phyloP scores from a whole-genome alignment of 768 basidiomycete genomes.

The Dentipellis sp. region DNA sequence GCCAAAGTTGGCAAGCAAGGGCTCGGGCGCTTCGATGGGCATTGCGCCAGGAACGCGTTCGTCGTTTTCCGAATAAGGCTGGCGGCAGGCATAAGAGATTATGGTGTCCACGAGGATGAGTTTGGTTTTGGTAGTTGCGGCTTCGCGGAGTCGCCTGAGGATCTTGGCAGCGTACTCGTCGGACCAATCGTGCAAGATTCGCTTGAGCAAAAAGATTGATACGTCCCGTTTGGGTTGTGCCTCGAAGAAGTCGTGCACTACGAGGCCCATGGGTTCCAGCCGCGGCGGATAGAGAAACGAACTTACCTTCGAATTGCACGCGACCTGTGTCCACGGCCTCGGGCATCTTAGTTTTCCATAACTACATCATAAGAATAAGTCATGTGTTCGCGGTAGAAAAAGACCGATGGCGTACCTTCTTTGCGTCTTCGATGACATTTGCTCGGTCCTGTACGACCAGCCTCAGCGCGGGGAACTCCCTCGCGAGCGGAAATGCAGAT shows the following conservation, averaged over 20 bases:
- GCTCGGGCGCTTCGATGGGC: neutral
- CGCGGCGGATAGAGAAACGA: too few species aligned
- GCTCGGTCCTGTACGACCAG: neutral
- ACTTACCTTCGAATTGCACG: neutral
- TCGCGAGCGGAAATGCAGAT: neutral
- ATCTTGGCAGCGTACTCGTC: slow-evolving; percentile 16
- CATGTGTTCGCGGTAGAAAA: too few species aligned
- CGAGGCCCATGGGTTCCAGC: neutral
- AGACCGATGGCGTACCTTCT: too few species aligned
- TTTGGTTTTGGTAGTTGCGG: slow-evolving; percentile 17
- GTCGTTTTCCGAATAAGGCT: neutral
- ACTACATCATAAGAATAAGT: neutral
- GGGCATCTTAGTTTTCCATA: neutral
- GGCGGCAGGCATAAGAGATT: neutral
- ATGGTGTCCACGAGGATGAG: slow-evolving; percentile 33
- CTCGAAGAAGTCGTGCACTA: neutral
- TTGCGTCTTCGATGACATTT: neutral
- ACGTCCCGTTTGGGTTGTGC: neutral
- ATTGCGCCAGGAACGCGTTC: neutral
- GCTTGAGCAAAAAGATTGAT: slow-evolving; percentile 20
- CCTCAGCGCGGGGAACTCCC: neutral
- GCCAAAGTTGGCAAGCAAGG: neutral
- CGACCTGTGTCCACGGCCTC: neutral
- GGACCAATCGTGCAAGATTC: slow-evolving; percentile 25
- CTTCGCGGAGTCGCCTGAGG: slow-evolving; percentile 19